phyloP scores from a whole-genome alignment of 2,329 filamentous ascomycete genomes.

The Fusarium staphyleae region DNA sequence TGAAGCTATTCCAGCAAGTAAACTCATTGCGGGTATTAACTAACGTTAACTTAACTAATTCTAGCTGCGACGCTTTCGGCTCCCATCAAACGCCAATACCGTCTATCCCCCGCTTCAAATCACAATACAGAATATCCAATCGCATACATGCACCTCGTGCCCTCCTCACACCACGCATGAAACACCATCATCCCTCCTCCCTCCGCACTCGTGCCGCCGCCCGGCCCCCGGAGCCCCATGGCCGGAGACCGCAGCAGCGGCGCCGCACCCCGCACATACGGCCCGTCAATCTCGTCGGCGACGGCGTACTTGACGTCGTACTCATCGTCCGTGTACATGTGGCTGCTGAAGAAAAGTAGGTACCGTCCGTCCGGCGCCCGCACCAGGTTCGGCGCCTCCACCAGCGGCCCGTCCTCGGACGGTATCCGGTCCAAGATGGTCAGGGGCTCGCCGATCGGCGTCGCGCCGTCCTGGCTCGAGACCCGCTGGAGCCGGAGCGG shows the following conservation, averaged over 20 bases:
- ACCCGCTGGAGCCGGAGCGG: slow-evolving; percentile 65
- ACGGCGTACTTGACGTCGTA: slow-evolving; percentile 70
- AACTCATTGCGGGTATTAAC: no score
- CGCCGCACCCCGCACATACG: slow-evolving; percentile 45
- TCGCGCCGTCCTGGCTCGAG: slow-evolving; percentile 56
- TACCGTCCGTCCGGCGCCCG: slow-evolving; percentile 57
- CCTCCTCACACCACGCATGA: slow-evolving; percentile 46
- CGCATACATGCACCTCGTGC: slow-evolving; percentile 48
- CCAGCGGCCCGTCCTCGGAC: slow-evolving; percentile 57
- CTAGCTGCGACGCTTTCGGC: not conserved
- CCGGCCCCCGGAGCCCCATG: slow-evolving; percentile 50
- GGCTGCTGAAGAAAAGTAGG: slow-evolving; percentile 67
- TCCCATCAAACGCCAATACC: slow-evolving; percentile 12
- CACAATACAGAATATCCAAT: slow-evolving; percentile 36
- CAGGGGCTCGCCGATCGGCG: slow-evolving; percentile 57
- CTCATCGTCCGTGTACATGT: slow-evolving; percentile 60
- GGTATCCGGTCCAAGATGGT: slow-evolving; percentile 54
- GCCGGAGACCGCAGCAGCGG: slow-evolving; percentile 49
- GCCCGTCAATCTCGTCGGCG: slow-evolving; percentile 48
- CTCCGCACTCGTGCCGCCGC: slow-evolving; percentile 48
- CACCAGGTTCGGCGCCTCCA: slow-evolving; percentile 67
- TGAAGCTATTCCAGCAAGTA: no score
- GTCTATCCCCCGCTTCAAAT: slow-evolving; percentile 1
- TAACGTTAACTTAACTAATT: no score
- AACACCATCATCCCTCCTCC: slow-evolving; percentile 46